Base-by-base conservation (phyloP, 2,329 filamentous ascomycete genomes). In the Nannizziopsis arthrosporioides region DNA sequence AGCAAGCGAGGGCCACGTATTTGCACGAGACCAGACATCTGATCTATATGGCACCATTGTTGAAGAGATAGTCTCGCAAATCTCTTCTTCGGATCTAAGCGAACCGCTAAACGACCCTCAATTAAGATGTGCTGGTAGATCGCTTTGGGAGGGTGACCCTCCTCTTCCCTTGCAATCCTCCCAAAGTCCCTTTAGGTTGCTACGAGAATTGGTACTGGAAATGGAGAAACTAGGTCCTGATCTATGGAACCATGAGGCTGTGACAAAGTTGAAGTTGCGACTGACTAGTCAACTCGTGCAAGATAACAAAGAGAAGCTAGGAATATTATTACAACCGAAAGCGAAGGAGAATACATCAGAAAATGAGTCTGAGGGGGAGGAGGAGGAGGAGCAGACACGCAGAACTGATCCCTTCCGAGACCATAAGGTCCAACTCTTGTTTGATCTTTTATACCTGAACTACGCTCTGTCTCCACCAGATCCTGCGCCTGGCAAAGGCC, bases 71-170 rank as follows among this genome's bases (percentile, higher is more conserved):
- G 69, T 74, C 0, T 58, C 63, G 6, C 50, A 59, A 19, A 53
- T 56, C 10, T 61, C 69, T 0, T 68, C 78, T 0, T 58, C 84
- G 5, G 51, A 57, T 3, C 51, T 63, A 15, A 67, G 61, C 44
- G 51, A 31, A 64, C 81, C 44, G 55, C 63, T 1, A 61, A 61
- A n/a, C 59, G 60, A 2, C 62, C 68, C 0, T 62, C 75, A 36
- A 63, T 69, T 1, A 74, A 59, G 22, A 73, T 85, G 0, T 72
- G 35, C 74, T 1, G 80, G 82, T 5, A 74, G 80, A 44, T 73
- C 77, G 0, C 70, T 95, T 0, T 95, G 89, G 89, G 87, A 93
- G 61, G 85, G 85, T 0, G 71, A 77, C 34, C 84, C 85, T 0
- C 72, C 78, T 19, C 63, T 94, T 37, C 90, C 90, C 0, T 73